phyloP scores from a whole-genome alignment of 2,329 filamentous ascomycete species.

The Ascochyta fabae region DNA sequence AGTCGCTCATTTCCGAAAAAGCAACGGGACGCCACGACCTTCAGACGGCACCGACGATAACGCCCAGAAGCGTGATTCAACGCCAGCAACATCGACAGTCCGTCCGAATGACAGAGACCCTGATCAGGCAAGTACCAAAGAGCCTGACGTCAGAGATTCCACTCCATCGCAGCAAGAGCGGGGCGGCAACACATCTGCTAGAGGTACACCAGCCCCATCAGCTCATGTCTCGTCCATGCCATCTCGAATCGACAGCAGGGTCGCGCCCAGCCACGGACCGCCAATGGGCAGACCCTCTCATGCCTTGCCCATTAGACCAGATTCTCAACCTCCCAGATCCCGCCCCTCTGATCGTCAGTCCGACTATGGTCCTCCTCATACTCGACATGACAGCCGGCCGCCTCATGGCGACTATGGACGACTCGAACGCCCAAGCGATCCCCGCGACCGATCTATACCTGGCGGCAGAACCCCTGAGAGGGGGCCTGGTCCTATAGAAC shows the following conservation, averaged over 20 bases:
- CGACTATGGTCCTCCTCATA: constrained; percentile 34
- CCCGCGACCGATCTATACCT: constrained; percentile 43
- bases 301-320: constrained; percentile 64
- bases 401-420: constrained; percentile 52
- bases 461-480: constrained; percentile 49
- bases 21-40: constrained; percentile 39
- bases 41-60: constrained; percentile 25
- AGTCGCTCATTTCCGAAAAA: constrained; percentile 27
- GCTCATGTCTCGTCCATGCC: constrained; percentile 31
- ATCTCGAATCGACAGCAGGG: constrained; percentile 42
- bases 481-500: constrained; percentile 29
- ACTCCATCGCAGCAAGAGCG: constrained; percentile 27
- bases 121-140: constrained; percentile 15
- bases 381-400: constrained; percentile 45
- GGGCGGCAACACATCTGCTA: constrained; percentile 16
- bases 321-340: constrained; percentile 60
- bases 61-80: constrained; percentile 20
- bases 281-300: constrained; percentile 43
- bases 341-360: constrained; percentile 41
- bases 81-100: constrained; percentile 19
- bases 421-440: constrained; percentile 52
- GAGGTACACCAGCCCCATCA: constrained; percentile 17
- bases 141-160: constrained; percentile 17
- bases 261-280: constrained; percentile 34
- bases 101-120: constrained; percentile 31